Conservation (phyloP, 2,329 filamentous ascomycete species). For the Ophiostoma montium region DNA sequence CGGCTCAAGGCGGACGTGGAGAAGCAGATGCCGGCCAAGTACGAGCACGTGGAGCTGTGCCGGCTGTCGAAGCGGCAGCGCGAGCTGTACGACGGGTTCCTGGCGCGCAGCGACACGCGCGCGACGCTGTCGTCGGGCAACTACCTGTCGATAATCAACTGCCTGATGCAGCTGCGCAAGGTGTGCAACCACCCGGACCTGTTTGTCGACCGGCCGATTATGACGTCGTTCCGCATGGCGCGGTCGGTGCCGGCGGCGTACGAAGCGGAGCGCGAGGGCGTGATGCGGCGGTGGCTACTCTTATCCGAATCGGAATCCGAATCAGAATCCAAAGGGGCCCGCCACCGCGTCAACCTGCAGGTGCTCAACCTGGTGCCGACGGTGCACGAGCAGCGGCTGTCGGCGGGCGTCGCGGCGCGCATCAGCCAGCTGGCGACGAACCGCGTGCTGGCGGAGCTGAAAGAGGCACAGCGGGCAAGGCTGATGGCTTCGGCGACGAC, state of each 20-base stretch:
- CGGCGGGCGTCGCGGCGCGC: conserved; percentile 34
- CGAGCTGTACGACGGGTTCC: conserved; percentile 91
- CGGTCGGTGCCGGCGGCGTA: conserved; percentile 64
- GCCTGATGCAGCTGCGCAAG: conserved; percentile 91
- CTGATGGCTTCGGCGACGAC: conserved; percentile 41
- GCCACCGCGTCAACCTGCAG: conserved; percentile 46
- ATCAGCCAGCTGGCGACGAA: conserved; percentile 57
- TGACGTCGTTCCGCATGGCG: conserved; percentile 89
- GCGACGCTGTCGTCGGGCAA: conserved; percentile 85
- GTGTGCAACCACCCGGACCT: conserved; percentile 98
- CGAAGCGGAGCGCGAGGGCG: conserved; percentile 49
- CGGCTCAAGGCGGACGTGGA: conserved; percentile 93
- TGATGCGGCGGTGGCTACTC: conserved; percentile 49
- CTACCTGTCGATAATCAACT: conserved; percentile 96
- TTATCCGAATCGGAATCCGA: too few relatives aligned
- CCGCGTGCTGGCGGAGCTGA: conserved; percentile 52
- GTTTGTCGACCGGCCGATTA: conserved; percentile 90
- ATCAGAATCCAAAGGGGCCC: too few relatives aligned
- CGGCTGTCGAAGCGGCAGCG: conserved; percentile 88
- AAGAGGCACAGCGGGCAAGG: conserved; percentile 53
- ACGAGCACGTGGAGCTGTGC: conserved; percentile 93
- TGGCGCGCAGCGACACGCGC: conserved; percentile 78
- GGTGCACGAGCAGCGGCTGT: conserved; percentile 53
- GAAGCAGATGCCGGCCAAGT: conserved; percentile 97
- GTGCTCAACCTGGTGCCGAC: conserved; percentile 71